Percentiles rank a stretch among this genome's conserved stretches.
phyloP scores from a whole-genome alignment of 164 flowering plant genomes.

The Vitis vinifera region DNA sequence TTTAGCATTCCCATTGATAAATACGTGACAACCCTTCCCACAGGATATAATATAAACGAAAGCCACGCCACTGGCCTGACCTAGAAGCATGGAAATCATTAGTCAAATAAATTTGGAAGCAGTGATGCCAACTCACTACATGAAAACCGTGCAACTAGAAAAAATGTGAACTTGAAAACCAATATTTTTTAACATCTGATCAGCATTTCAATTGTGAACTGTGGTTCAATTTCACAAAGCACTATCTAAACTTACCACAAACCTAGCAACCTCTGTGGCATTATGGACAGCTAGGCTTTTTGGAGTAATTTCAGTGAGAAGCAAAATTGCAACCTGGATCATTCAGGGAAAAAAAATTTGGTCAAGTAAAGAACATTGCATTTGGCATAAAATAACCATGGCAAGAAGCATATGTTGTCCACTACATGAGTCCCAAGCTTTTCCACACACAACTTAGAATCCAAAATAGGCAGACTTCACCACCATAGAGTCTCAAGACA shows the following conservation, averaged over 20 bases:
- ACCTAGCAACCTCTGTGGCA: conserved; percentile 91
- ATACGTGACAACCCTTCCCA: conserved; percentile 92
- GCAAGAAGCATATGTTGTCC: too few relatives aligned
- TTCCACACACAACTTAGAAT: too few relatives aligned
- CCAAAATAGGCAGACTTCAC: too few relatives aligned
- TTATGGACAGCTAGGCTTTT: conserved; percentile 97
- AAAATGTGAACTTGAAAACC: neutral
- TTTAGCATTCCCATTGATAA: conserved; percentile 94
- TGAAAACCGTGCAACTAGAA: neutral
- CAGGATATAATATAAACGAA: conserved; percentile 89
- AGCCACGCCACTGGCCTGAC: conserved; percentile 99
- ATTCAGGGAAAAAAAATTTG: neutral
- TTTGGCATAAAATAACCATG: too few relatives aligned
- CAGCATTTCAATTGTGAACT: neutral
- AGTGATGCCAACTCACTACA: neutral
- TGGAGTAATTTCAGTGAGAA: conserved; percentile 97
- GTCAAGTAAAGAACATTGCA: neutral
- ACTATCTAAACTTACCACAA: conserved; percentile 73
- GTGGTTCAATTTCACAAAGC: conserved; percentile 2
- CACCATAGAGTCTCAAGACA: too few relatives aligned
- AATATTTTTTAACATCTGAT: neutral
- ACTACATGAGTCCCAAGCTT: too few relatives aligned
- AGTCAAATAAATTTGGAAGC: conserved; percentile 13
- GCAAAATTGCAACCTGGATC: conserved; percentile 85
- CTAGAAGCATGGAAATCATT: conserved; percentile 41